Evolutionary conservation across 768 basidiomycete species (phyloP), one percentile per base, ranked within the genome.

Genomic region (Lepiota venenata): DNA sequence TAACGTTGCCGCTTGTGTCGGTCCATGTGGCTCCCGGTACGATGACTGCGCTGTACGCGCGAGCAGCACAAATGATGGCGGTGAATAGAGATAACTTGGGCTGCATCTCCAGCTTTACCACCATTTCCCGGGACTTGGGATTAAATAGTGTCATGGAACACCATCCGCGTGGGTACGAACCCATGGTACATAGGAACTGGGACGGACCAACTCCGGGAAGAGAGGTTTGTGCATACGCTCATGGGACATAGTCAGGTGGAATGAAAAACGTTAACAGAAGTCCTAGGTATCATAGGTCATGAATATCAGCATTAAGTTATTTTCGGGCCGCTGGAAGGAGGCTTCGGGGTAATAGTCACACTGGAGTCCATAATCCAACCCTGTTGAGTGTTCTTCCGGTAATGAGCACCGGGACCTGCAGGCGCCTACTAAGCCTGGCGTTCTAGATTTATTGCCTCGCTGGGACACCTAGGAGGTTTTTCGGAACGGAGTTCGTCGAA

Each of bases 21-120:
- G 74, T 78, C 83, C 83, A 84, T 5, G 75, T 72, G 7, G 83
- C 82, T 11, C 83, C 83, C 9, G 83, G 77, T 9, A 84, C 82
- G 52, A 85, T 82, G 50, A 81, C 75, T 9, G 71, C 69, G 32
- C 43, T 44, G 15, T 45, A 35, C 8, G 43, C 20, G 18, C 51
- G 74, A 70, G 36, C 38, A 21, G 29, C 45, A 32, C 18, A 57
- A 40, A 50, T 25, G 39, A 35, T 36, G 5, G 6, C 43, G 27
- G 15, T 16, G 25, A 45, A 15, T 21, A 52, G n/a, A 16, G 43
- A 37, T 32, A 11, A 21, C 16, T 37, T 44, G 3, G 44, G 27
- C 6, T 39, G 36, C 51, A 52, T 52, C 37, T 38, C 16, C 27
- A 11, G 43, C 4, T n/a, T n/a, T n/a, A n/a, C 21, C 2, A 3